A percentile compares a stretch with the other conserved stretches of the same genome.
phyloP scores from a whole-genome alignment of 164 flowering plant genomes.

The Brasenia schreberi region DNA sequence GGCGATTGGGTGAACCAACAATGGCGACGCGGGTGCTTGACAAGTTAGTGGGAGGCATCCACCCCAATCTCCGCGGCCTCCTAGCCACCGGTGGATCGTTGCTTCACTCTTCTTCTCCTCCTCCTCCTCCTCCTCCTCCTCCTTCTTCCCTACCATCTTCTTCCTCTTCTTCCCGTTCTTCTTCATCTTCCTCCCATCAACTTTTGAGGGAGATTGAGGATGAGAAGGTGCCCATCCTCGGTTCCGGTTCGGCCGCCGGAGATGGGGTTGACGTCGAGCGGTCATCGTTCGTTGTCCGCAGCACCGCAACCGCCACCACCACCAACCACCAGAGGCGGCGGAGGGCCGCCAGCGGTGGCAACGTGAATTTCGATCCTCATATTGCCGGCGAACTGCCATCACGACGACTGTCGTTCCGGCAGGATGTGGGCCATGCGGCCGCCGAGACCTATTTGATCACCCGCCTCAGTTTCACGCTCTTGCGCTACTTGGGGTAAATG shows the following conservation, averaged over 20 bases:
- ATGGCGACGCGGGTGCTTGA: not conserved
- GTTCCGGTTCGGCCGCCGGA: too few relatives aligned
- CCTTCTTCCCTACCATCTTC: not conserved
- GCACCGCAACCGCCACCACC: not conserved
- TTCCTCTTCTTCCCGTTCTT: not conserved
- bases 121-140: not conserved
- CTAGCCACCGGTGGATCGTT: not conserved
- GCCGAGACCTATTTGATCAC: conserved; percentile 50
- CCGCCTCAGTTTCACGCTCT: conserved; percentile 41
- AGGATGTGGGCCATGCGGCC: conserved; percentile 54
- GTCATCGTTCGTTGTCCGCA: not conserved
- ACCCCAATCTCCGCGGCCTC: not conserved
- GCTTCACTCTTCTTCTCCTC: not conserved
- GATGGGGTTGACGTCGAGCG: not conserved
- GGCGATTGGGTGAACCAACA: too few relatives aligned
- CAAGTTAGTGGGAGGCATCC: not conserved
- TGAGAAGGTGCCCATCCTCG: too few relatives aligned
- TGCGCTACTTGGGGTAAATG: conserved; percentile 62
- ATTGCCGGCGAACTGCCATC: conserved; percentile 1
- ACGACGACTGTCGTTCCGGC: conserved; percentile 19
- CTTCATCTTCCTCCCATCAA: not conserved
- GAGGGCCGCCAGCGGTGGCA: conserved; percentile 25
- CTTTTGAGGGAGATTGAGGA: not conserved
- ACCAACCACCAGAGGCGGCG: conserved; percentile 27
- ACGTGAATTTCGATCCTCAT: conserved; percentile 8